Evolutionary conservation across 2,329 filamentous ascomycete species (phyloP), one percentile per base, ranked within the genome.

Genomic region (Pyrenochaeta sp.): DNA sequence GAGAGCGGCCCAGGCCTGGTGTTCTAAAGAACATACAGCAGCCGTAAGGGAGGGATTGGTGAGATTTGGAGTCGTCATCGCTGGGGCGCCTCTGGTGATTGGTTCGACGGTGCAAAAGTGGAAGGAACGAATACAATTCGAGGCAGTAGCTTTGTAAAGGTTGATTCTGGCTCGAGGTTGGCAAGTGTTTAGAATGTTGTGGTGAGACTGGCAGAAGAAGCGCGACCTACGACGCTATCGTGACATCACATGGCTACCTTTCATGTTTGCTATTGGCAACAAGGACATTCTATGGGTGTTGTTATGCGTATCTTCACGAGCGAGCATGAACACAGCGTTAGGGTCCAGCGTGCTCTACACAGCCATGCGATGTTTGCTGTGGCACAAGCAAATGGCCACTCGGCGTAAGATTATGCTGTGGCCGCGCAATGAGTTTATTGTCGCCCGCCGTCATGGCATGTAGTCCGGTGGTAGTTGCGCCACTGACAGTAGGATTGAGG

Each of bases 1-100:
- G 44, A 73, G 74, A 11, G 60, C 75, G 3, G 68, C 71, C 54
- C 77, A 77, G 40, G 71, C 72, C 40, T 61, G 66, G 45, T 77
- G 75, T 50, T 69, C 67, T 18, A 65, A 62, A 21, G 58, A 63
- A 52, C 68, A 69, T n/a, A 70, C 58, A 9, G 62, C 60, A 29
- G 64, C 66, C 9, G 66, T 70, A 23, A 69, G 51, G 11, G 64
- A 56, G 11, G 68, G 66, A 23, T 63, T 62, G 6, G 61, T 67
- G 29, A 61, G 60, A 5, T 45, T 59, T 11, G 56, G 57, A 11
- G 50, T 66, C 17, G 57, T 49, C 42, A 54, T 59, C 29, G 12
- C 17, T 6, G 35, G 15, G 35, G 17, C 20, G 17, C 10, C 12
- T 11, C 15, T 37, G 10, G 20, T 20, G 35, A 17, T n/a, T 10